These are phyloP conservation scores for Hirschfeldia incana DNA, from an alignment of 345 rosid genomes.

Conservation along the genomic window DNA sequence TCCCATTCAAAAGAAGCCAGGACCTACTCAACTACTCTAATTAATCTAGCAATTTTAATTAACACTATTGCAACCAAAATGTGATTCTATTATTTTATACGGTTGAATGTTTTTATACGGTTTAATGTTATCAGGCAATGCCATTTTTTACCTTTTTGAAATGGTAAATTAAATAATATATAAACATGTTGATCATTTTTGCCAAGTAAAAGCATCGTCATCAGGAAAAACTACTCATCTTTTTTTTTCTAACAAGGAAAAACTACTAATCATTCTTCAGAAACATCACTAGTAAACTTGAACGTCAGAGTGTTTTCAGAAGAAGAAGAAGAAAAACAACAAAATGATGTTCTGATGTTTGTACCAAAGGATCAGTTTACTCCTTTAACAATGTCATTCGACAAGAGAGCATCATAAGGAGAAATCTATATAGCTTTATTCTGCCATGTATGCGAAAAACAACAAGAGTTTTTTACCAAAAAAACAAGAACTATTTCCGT, in stretches of 20 bases:
- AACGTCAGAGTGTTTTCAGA: background rate
- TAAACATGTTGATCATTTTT: background rate
- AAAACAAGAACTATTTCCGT: no score
- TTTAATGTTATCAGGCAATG: background rate
- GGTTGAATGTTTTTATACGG: background rate
- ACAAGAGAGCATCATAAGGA: background rate
- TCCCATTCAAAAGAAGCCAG: constrained; percentile 5
- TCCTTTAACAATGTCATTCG: background rate
- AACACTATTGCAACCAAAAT: background rate
- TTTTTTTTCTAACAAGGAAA: background rate
- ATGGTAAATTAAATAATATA: background rate
- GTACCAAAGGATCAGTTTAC: background rate
- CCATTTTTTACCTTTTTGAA: background rate
- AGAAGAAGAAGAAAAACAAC: background rate
- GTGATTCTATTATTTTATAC: background rate
- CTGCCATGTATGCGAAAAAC: background rate
- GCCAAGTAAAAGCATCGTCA: background rate
- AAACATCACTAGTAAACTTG: background rate
- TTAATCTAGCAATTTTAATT: background rate
- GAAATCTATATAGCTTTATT: background rate
- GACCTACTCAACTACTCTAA: background rate
- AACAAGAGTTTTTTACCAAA: background rate
- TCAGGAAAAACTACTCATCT: background rate
- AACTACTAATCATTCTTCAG: background rate
- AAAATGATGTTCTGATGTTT: background rate